Percentiles rank a stretch among this genome's conserved stretches.
Conservation (phyloP, 2,329 filamentous ascomycete genomes). For the Epichloe elymi region DNA sequence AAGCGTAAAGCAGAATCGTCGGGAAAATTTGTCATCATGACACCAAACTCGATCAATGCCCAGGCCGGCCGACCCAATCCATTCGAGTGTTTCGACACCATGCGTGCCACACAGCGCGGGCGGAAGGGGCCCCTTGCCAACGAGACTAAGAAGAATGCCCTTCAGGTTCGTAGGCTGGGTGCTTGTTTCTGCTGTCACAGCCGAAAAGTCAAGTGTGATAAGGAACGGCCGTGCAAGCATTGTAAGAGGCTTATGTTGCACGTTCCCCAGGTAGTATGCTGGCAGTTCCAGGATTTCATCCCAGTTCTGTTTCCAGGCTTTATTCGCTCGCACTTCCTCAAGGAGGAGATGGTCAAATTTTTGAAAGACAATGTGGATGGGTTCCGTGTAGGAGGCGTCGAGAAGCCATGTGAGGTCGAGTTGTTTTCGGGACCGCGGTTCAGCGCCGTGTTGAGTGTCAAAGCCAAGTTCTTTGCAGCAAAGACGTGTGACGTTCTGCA, state of each 20-base stretch:
- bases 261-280: constrained; percentile 42
- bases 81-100: constrained; percentile 41
- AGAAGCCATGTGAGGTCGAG: constrained; percentile 30
- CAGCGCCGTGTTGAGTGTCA: constrained; percentile 29
- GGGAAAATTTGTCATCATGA: constrained; percentile 42
- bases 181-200: constrained; percentile 48
- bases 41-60: constrained; percentile 39
- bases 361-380: constrained; percentile 33
- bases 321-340: constrained; percentile 36
- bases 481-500: constrained; percentile 32
- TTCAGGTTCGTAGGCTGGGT: constrained; percentile 39
- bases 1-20: constrained; percentile 14
- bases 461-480: constrained; percentile 39
- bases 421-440: constrained; percentile 35
- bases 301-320: constrained; percentile 38
- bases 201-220: constrained; percentile 46
- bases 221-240: constrained; percentile 41
- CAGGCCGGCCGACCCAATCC: constrained; percentile 36
- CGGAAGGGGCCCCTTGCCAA: constrained; percentile 42
- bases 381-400: constrained; percentile 28
- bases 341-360: constrained; percentile 36
- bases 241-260: constrained; percentile 38
- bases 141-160: constrained; percentile 40
- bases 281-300: constrained; percentile 45
- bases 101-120: constrained; percentile 39